Percentiles rank a stretch among this genome's conserved stretches.
Evolutionary conservation across 805 yeast species (phyloP).

Genomic region (Saccharomycopsis capsularis): DNA sequence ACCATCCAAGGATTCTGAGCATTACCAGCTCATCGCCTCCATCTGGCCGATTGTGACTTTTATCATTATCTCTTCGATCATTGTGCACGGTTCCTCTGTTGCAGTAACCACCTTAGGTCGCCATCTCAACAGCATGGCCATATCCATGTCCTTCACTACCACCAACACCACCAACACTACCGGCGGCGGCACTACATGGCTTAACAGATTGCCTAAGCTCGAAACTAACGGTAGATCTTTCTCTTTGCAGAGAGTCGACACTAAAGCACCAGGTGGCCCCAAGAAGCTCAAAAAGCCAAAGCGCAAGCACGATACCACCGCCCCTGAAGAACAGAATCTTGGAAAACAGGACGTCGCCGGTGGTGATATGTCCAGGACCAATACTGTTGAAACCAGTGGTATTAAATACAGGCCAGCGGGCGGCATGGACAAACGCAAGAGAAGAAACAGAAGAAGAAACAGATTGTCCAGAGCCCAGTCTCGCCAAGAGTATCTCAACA

Average conservation of each 20-base stretch:
- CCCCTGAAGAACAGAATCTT: slow-evolving; percentile 17
- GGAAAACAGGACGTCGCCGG: no score
- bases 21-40: slow-evolving; percentile 52
- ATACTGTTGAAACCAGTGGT: slow-evolving; percentile 50
- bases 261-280: slow-evolving; percentile 38
- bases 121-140: slow-evolving; percentile 83
- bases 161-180: slow-evolving; percentile 50
- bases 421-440: slow-evolving; percentile 53
- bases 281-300: slow-evolving; percentile 21
- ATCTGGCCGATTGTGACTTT: slow-evolving; percentile 85
- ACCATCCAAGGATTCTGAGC: slow-evolving; percentile 41
- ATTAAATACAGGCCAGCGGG: slow-evolving; percentile 66
- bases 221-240: slow-evolving; percentile 67
- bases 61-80: slow-evolving; percentile 70
- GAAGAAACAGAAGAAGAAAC: slow-evolving; percentile 28
- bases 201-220: slow-evolving; percentile 74
- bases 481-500: slow-evolving; percentile 22
- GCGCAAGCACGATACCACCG: slow-evolving; percentile 19
- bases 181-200: slow-evolving; percentile 64
- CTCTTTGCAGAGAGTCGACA: slow-evolving; percentile 78
- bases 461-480: slow-evolving; percentile 10
- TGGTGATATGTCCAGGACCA: slow-evolving; percentile 4
- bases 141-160: slow-evolving; percentile 84
- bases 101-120: slow-evolving; percentile 74
- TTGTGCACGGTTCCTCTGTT: slow-evolving; percentile 88